These are phyloP conservation scores for Colletotrichum destructivum DNA, from an alignment of 2,329 filamentous ascomycete species.

Conservation along the genomic window DNA sequence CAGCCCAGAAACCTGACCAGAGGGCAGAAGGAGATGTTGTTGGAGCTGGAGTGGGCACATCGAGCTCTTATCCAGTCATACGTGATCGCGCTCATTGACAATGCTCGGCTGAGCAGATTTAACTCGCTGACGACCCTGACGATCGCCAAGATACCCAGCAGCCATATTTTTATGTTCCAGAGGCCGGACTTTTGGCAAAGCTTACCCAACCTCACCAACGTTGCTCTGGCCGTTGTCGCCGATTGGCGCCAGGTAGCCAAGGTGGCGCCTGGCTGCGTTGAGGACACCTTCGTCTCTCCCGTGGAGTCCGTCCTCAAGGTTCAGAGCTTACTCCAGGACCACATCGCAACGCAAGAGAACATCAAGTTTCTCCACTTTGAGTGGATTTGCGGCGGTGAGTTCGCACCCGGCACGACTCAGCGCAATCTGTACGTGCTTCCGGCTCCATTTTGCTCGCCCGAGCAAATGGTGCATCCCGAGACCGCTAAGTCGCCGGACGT, in stretches of 20 bases:
- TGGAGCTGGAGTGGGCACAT: slow-evolving; percentile 79
- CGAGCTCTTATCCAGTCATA: slow-evolving; percentile 78
- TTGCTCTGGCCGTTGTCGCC: slow-evolving; percentile 74
- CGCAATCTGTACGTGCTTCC: slow-evolving; percentile 75
- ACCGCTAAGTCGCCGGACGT: slow-evolving; percentile 52
- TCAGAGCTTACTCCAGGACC: slow-evolving; percentile 65
- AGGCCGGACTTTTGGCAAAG: slow-evolving; percentile 74
- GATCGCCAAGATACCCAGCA: slow-evolving; percentile 75
- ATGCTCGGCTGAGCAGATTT: slow-evolving; percentile 64
- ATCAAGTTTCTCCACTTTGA: slow-evolving; percentile 75
- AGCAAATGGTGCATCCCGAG: slow-evolving; percentile 49
- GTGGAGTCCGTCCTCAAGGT: slow-evolving; percentile 66
- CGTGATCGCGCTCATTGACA: slow-evolving; percentile 75
- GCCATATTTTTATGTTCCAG: slow-evolving; percentile 69
- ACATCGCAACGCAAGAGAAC: slow-evolving; percentile 62
- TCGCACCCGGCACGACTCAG: slow-evolving; percentile 72
- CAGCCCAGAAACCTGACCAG: slow-evolving; percentile 70
- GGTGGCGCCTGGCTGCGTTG: slow-evolving; percentile 64
- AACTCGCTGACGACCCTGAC: slow-evolving; percentile 70
- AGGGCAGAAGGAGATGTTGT: slow-evolving; percentile 77
- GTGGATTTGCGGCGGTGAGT: slow-evolving; percentile 78
- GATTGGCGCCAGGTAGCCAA: slow-evolving; percentile 75
- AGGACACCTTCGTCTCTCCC: slow-evolving; percentile 65
- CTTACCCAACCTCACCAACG: slow-evolving; percentile 66
- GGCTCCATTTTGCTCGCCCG: slow-evolving; percentile 63